These are phyloP conservation scores for Epichloe aotearoae DNA, from an alignment of 2,329 filamentous ascomycete genomes.

Conservation along the genomic window DNA sequence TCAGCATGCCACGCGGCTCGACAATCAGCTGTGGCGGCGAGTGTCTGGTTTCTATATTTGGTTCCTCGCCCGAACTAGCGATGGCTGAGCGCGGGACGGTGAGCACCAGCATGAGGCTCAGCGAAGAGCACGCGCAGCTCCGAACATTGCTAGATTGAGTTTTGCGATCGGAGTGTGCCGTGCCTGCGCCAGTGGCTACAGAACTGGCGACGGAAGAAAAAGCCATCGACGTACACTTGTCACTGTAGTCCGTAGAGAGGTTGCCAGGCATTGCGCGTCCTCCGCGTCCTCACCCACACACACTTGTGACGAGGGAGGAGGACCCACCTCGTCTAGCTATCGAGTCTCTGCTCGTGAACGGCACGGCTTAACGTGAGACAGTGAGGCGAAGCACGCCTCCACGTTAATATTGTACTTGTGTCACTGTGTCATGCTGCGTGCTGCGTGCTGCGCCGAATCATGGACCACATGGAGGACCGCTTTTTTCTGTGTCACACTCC, in stretches of 20 bases:
- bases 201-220: too few species aligned
- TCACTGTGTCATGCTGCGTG: too few species aligned
- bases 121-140: too few species aligned
- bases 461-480: background rate
- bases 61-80: slow-evolving; percentile 2
- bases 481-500: background rate
- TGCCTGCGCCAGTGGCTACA: too few species aligned
- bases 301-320: too few species aligned
- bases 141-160: too few species aligned
- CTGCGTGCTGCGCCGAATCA: background rate
- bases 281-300: slow-evolving; percentile 3
- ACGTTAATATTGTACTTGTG: background rate
- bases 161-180: too few species aligned
- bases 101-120: background rate
- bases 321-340: background rate
- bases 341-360: background rate
- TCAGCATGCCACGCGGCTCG: background rate
- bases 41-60: slow-evolving; percentile 1
- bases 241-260: too few species aligned
- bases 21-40: background rate
- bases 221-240: too few species aligned
- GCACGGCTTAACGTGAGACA: background rate
- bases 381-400: background rate
- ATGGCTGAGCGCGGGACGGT: slow-evolving; percentile 2
- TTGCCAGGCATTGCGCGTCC: background rate